Base-by-base conservation (phyloP, 2,329 filamentous ascomycete species). In the Trichoderma hamatum region DNA sequence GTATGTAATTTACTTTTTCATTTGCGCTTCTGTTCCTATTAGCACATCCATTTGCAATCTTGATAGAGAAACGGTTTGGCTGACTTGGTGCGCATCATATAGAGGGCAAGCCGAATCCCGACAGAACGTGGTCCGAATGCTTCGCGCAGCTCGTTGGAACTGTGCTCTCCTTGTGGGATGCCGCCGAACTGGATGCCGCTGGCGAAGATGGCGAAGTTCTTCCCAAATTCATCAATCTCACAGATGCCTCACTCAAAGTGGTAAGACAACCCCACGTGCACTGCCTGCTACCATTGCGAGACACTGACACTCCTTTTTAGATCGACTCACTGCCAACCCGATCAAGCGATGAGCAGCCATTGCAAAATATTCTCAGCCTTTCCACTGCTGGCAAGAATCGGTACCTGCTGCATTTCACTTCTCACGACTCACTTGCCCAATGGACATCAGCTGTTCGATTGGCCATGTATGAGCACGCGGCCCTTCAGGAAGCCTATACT, bases 181-280 rank as follows among this genome's bases (percentile, higher is more conserved):
- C 95, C 28, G 90, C 92, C 72, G 94, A 96, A 78, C 85, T 98
- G 69, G 96, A 99, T 81, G 89, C 89, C 49, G 94, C 93, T 14
- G 93, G 92, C 43, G 90, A 93, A 74, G 89, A 96, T 75, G 92
- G 90, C 72, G 92, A 97, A 76, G 92, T 97, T 59, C 83, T 95
- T 52, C 93, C 94, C 36, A 96, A 92, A 62, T 99, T 97, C 78
- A 94, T 99, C 79, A 99, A 99, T 77, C 82, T 99, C 70, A 97
- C 96, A 7, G 96, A 99, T 85, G 96, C 96, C 24, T 97, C 96
- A 0, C 94, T 99, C 74, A 97, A 97, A 80, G 97, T 98, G 94
- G 96, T 97, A 85, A 73, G 80, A 21, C 32, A 56, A 26, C 36
- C 62, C 70, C 68, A 19, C 55, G 28, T 68, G 64, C 64, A 49